Evolutionary conservation across 2,329 filamentous ascomycete genomes (phyloP), one percentile per base, ranked within the genome.

Genomic region (Aspergillus phoenicis): DNA sequence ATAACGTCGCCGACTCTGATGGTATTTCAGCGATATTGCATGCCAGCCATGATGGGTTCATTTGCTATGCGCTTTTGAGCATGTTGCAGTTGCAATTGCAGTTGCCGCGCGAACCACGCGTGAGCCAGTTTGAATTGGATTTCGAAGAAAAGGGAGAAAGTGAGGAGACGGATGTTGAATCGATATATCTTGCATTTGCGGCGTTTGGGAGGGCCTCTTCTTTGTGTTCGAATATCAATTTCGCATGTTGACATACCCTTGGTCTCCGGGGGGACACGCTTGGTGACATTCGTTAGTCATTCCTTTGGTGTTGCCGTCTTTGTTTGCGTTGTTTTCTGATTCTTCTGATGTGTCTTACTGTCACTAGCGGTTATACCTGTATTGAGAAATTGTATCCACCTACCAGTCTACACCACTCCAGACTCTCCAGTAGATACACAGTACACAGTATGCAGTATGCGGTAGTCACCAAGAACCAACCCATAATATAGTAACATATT

Each of bases 111-210:
- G 52, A 28, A 11, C 11, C 26, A 47, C 36, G 53, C 41, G 53
- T 45, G 28, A 1, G 26, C 26, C 39, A 39, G 28, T 56, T 45
- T 64, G 57, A 54, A 59, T 61, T 62, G 58, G 57, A 57, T 60
- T 41, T 62, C 54, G 33, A 45, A 57, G 64, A 67, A 66, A 53
- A 43, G 22, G 52, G 54, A 49, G 57, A 36, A n/a, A 48, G 58
- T 58, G 30, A 45, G 59, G 61, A 28, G 63, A 65, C 63, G 61
- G 53, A 61, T 66, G 54, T 66, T 60, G 62, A 26, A 66, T 68
- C 65, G 62, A 65, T 70, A 65, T 70, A 71, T 67, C 66, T 75
- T 75, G 73, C 73, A 76, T 76, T 67, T 73, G 64, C 70, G 74
- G 73, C 71, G 73, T 75, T 74, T 71, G 72, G 73, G 68, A 67